Evolutionary conservation across 1,284 basidiomycete genomes (phyloP), one percentile per base, ranked within the genome.

Genomic region (Trichosporon asahii): DNA sequence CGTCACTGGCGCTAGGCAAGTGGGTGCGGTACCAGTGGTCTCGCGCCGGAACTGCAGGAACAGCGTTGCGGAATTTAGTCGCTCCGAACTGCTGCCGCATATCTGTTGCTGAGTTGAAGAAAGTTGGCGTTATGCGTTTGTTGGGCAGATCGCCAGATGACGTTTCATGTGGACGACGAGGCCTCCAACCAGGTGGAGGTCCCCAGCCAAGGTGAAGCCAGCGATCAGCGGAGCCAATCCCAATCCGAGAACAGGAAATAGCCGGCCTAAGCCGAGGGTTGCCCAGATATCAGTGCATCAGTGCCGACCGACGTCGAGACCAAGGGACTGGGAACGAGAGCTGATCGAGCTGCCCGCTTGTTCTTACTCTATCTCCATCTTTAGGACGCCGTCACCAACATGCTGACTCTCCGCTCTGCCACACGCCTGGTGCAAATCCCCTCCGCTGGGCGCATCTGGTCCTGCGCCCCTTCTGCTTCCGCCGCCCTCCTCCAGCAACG

Each of bases 51-150:
- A 76, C 66, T 53, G 70, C 65, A 0, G 76, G 72, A 2, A 77
- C 70, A 2, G 81, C 77, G 60, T 82, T 82, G 29, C 80, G 77
- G 72, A 78, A 82, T 65, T 82, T 82, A 21, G 79, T 79, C 1
- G 79, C 79, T 12, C 79, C 79, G 69, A 82, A 82, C 65, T 76
- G 76, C 11, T 49, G 72, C 12, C 76, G 65, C 76, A 79, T 77
- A 23, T 31, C 40, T 37, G 64, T 64, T 29, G 35, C 23, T 21
- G 33, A 44, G 64, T 15, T 21, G 15, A 67, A n/a, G 29, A 25
- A 18, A 60, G 64, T 12, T 60, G 65, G 21, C 29, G 18, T 23
- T 53, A 53, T 27, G 33, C 37, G 46, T 35, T 23, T 29, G 49
- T 44, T 12, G 35, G 35, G 35, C n/a, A n/a, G n/a, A n/a, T n/a